These are phyloP conservation scores for Graphilbum sp. DNA, from an alignment of 2,329 filamentous ascomycete species.

Conservation along the genomic window DNA sequence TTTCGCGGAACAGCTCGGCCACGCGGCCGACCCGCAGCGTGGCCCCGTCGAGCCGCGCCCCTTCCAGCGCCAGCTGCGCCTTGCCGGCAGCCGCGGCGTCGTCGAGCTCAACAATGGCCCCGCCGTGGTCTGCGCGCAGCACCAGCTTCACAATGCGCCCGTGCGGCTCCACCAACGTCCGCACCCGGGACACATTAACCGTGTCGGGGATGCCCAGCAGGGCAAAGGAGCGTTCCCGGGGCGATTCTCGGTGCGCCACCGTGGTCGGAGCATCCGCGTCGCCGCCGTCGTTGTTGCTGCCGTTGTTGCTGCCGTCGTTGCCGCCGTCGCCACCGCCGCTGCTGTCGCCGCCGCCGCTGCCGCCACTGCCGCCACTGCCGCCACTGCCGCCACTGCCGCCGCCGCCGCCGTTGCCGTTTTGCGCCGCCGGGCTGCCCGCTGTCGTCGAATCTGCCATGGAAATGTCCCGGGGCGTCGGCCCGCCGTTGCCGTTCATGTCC, in stretches of 20 bases:
- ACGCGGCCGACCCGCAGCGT: constrained; percentile 37
- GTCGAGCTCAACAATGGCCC: constrained; percentile 71
- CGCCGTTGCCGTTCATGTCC: not conserved
- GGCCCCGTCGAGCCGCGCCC: constrained; percentile 33
- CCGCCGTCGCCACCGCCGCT: not conserved
- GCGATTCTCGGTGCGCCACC: constrained; percentile 4
- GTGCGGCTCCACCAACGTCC: constrained; percentile 47
- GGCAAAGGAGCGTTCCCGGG: constrained; percentile 41
- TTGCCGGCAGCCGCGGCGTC: constrained; percentile 56
- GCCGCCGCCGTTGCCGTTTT: too few species aligned
- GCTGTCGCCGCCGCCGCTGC: too few species aligned
- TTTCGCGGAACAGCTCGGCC: constrained; percentile 36
- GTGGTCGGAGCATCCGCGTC: constrained; percentile 17
- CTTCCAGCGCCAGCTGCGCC: constrained; percentile 44
- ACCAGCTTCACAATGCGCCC: constrained; percentile 61
- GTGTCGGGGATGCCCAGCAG: constrained; percentile 83
- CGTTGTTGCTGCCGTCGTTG: not conserved
- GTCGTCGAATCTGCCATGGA: too few species aligned
- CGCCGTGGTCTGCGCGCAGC: constrained; percentile 65
- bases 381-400: too few species aligned
- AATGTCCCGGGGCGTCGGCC: too few species aligned
- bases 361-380: too few species aligned
- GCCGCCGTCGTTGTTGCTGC: not conserved
- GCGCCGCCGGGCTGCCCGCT: too few species aligned
- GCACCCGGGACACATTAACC: constrained; percentile 73